phyloP scores from a whole-genome alignment of 495 filamentous ascomycete genomes.

The Choiromyces venosus region DNA sequence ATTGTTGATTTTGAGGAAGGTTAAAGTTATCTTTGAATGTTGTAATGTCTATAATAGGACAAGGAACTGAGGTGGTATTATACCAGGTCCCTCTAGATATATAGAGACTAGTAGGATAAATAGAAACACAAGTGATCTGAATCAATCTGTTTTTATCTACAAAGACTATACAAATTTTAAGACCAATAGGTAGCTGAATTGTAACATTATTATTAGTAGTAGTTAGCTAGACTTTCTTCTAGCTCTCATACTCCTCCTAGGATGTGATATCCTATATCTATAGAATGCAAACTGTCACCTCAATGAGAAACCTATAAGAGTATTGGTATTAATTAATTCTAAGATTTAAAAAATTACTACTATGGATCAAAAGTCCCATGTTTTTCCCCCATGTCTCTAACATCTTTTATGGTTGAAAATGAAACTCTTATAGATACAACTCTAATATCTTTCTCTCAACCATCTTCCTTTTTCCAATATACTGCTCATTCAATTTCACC shows the following conservation, averaged over 20 bases:
- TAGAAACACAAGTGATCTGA: not conserved
- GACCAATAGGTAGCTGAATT: conserved; percentile 1
- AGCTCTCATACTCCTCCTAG: not conserved
- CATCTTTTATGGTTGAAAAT: conserved; percentile 1
- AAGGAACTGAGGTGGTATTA: not conserved
- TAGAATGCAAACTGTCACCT: conserved; percentile 4
- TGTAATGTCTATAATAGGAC: not conserved
- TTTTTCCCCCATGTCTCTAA: not conserved
- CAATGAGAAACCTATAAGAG: not conserved
- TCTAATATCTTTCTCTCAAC: not conserved
- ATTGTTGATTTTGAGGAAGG: not conserved
- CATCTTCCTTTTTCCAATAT: not conserved
- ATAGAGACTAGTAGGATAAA: not conserved
- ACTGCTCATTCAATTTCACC: not conserved
- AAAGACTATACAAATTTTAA: conserved; percentile 3
- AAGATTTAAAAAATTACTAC: not conserved
- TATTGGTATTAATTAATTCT: not conserved
- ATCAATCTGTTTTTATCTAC: not conserved
- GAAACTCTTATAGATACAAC: not conserved
- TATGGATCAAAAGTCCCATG: not conserved
- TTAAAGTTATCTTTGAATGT: not conserved
- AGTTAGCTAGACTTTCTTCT: not conserved
- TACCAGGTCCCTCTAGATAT: not conserved
- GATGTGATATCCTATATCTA: not conserved
- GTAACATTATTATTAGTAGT: not conserved